Conservation (phyloP, 345 rosid species). For the Aquilaria sinensis region DNA sequence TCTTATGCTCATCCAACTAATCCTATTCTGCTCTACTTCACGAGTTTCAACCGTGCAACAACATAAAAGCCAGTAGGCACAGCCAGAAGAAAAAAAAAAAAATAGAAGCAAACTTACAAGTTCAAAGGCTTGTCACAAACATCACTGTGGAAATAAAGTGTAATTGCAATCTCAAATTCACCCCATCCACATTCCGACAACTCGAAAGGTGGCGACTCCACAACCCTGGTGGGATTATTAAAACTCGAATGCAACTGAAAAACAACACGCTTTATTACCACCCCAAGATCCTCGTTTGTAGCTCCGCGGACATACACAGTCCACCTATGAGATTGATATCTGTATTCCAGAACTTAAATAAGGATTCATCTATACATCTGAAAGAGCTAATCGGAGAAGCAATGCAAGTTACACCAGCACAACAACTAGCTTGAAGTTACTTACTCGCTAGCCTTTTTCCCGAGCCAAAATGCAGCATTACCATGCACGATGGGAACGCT, state of each 20-base stretch:
- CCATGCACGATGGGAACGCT: constrained; percentile 73
- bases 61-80: background rate
- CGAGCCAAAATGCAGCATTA: constrained; percentile 72
- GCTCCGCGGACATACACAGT: constrained; percentile 63
- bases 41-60: background rate
- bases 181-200: constrained; percentile 75
- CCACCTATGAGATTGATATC: constrained; percentile 72
- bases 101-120: constrained; percentile 33
- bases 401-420: background rate
- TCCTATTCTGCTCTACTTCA: background rate
- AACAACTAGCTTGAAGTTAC: constrained; percentile 12
- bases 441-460: constrained; percentile 82
- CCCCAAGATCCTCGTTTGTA: constrained; percentile 59
- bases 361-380: background rate
- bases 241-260: constrained; percentile 72
- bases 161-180: constrained; percentile 69
- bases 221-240: constrained; percentile 53
- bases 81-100: constrained; percentile 1
- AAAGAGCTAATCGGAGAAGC: background rate
- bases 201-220: constrained; percentile 68
- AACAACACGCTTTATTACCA: constrained; percentile 46
- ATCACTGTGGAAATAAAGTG: constrained; percentile 52
- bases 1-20: background rate
- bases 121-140: constrained; percentile 68
- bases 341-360: constrained; percentile 15